A percentile compares a stretch with the other conserved stretches of the same genome.
phyloP scores from a whole-genome alignment of 306 rosid genomes.

The Begonia fuchsioides region DNA sequence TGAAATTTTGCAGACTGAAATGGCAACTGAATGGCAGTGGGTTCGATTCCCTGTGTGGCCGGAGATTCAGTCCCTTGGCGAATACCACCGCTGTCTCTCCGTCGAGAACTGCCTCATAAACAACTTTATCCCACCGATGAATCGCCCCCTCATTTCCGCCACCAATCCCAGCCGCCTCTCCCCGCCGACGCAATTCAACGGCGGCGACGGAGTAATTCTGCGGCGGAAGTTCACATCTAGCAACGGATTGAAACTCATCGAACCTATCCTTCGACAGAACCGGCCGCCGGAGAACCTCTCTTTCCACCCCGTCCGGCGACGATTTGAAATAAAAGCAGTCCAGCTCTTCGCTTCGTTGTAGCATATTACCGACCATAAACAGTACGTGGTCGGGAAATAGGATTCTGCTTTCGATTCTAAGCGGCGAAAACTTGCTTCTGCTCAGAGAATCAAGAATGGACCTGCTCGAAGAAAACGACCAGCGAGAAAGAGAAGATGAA shows the following conservation, averaged over 20 bases:
- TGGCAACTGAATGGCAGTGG: constrained; percentile 55
- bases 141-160: constrained; percentile 21
- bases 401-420: constrained; percentile 38
- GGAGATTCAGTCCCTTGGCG: constrained; percentile 73
- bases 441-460: constrained; percentile 42
- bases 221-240: constrained; percentile 52
- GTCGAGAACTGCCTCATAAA: constrained; percentile 67
- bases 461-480: constrained; percentile 38
- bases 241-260: constrained; percentile 50
- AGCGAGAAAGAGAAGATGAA: constrained; percentile 27
- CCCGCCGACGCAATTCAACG: constrained; percentile 39
- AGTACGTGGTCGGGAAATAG: constrained; percentile 61
- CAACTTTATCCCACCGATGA: constrained; percentile 52
- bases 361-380: constrained; percentile 18
- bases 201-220: constrained; percentile 22
- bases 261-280: constrained; percentile 40
- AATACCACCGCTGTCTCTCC: constrained; percentile 60
- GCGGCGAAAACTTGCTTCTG: constrained; percentile 5
- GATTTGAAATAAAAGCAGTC: constrained; percentile 47
- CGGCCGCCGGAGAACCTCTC: constrained; percentile 19
- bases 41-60: constrained; percentile 68
- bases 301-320: constrained; percentile 13
- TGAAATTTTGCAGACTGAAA: constrained; percentile 29
- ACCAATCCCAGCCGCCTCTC: constrained; percentile 17
- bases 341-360: constrained; percentile 9